Conservation (phyloP, 2,329 filamentous ascomycete species). For the Microcyclosporella mali region DNA sequence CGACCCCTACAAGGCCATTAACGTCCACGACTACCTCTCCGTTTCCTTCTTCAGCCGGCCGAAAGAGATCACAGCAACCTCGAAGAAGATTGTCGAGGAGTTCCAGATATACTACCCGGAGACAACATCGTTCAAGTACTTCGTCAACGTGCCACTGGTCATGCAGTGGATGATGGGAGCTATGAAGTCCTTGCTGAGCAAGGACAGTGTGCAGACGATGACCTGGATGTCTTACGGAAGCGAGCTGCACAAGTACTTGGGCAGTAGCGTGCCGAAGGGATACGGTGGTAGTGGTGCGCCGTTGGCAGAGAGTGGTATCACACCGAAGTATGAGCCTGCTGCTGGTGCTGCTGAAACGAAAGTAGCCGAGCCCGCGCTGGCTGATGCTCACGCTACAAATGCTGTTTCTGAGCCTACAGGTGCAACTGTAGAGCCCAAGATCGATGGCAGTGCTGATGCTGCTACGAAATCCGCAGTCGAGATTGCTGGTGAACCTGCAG, state of each 20-base stretch:
- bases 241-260: conserved; percentile 61
- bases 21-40: conserved; percentile 88
- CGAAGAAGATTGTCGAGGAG: conserved; percentile 71
- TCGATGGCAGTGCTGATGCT: too few species aligned
- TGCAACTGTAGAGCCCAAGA: background rate
- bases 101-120: conserved; percentile 84
- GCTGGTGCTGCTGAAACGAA: conserved; percentile 1
- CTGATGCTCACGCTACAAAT: background rate
- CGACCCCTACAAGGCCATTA: conserved; percentile 84
- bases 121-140: conserved; percentile 85
- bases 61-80: conserved; percentile 60
- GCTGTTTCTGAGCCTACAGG: background rate
- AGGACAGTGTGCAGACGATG: conserved; percentile 47
- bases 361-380: background rate
- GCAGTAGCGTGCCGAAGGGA: conserved; percentile 59
- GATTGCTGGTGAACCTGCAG: conserved; percentile 11
- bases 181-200: conserved; percentile 42
- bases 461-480: conserved; percentile 5
- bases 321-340: conserved; percentile 31
- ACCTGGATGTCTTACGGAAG: conserved; percentile 52
- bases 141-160: conserved; percentile 83
- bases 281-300: conserved; percentile 69
- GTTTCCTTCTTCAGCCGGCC: conserved; percentile 83
- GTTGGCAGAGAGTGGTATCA: conserved; percentile 42
- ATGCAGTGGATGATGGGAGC: conserved; percentile 68